Evolutionary conservation across 331 rosid genomes (phyloP).

Genomic region (Saraca asoca): DNA sequence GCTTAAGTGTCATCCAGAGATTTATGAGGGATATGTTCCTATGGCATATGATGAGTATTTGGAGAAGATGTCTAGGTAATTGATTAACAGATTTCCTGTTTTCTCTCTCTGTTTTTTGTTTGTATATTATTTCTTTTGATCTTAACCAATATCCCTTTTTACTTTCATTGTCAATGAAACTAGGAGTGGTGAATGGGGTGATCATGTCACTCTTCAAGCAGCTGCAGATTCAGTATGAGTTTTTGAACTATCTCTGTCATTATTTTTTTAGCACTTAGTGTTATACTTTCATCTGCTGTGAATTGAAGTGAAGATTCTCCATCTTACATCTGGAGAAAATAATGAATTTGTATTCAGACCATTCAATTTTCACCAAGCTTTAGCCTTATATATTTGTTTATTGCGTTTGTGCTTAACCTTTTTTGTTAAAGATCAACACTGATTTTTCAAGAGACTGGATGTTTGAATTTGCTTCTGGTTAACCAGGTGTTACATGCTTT

Average conservation of each 20-base stretch:
- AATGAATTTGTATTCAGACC: conserved; percentile 2
- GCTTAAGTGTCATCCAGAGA: conserved; percentile 74
- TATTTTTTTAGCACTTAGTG: background rate
- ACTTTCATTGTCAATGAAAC: conserved; percentile 39
- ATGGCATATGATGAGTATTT: conserved; percentile 73
- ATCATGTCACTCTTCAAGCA: conserved; percentile 90
- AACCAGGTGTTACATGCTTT: conserved; percentile 5
- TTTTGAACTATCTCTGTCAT: background rate
- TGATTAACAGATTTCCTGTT: conserved; percentile 12
- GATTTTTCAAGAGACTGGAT: conserved; percentile 6
- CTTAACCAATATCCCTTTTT: conserved; percentile 13
- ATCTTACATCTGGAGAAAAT: background rate
- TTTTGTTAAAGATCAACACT: conserved; percentile 5
- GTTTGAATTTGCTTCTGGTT: conserved; percentile 25
- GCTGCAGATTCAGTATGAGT: conserved; percentile 73
- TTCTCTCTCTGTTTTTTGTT: background rate
- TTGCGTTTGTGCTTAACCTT: conserved; percentile 24
- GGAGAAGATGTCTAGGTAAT: conserved; percentile 74
- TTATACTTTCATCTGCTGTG: background rate
- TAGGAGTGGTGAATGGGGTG: conserved; percentile 95
- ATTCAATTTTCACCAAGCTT: conserved; percentile 7
- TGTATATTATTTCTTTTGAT: background rate
- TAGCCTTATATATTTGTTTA: conserved; percentile 8
- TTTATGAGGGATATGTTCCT: conserved; percentile 84
- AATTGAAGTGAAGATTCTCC: no score